Base-by-base conservation (phyloP, 2,329 filamentous ascomycete genomes). In the Beauveria australis region DNA sequence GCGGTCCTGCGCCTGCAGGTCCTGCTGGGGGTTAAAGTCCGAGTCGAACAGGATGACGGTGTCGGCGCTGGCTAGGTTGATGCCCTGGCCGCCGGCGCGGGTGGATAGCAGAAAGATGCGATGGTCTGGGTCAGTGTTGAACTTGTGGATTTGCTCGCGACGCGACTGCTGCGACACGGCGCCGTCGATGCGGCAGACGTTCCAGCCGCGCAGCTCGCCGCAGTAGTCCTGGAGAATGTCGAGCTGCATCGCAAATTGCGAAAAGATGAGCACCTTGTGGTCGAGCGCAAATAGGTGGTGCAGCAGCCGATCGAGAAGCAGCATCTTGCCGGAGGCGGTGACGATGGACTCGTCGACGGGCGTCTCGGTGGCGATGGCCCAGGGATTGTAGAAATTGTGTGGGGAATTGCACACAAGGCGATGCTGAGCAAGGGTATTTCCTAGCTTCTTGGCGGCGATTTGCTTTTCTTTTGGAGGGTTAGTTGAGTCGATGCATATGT, bases 381-480 rank as follows among this genome's bases (percentile, higher is more conserved):
- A 97, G 0, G 94, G 93, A 70, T 92, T 95, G 75, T 96, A 97
- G 72, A 99, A 97, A 70, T 97, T 96, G 74, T 97, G 92, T 0
- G 94, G 94, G 0, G 87, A 91, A 72, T 99, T 96, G 74, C 94
- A 97, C 12, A 91, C 91, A 0, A 97, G 82, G 0, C 94, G 89
- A 3, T 96, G 84, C 71, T 99, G 94, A 80, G 96, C 91, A 22
- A 97, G 76, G 0, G 92, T 89, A 66, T 99, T 99, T 52, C 94
- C 92, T 1, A 97, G 80, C 69, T 96, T 97, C 77, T 97, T 97
- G 48, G 85, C 84, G 3, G 86, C 80, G n/a, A 97, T 90, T 71
- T 97, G 91, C 59, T 89, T 88, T 71, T 93, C 86, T 86, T 24
- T 46, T 5, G 2, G 12, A 6, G 5, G 19, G 10, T 37, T 37